phyloP scores from a whole-genome alignment of 2,329 filamentous ascomycete genomes.

The Lecanosticta acicola region DNA sequence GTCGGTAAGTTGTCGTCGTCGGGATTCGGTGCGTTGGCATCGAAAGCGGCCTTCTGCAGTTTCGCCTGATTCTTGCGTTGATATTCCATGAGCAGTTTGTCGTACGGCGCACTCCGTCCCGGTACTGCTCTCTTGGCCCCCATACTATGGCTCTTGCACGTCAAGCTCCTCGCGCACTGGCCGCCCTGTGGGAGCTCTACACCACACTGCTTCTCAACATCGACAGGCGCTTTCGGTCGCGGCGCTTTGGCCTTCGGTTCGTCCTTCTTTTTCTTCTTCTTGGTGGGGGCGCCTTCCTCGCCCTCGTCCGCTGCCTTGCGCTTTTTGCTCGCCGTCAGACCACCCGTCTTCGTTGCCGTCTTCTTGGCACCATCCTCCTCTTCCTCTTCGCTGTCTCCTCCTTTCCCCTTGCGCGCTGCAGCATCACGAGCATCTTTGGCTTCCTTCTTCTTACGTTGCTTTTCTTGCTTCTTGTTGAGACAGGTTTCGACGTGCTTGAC shows the following conservation, averaged over 20 bases:
- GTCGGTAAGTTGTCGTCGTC: slow-evolving; percentile 72
- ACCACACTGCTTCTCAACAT: slow-evolving; percentile 89
- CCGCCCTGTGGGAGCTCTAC: slow-evolving; percentile 77
- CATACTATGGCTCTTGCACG: slow-evolving; percentile 89
- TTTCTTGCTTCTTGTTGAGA: slow-evolving; percentile 71
- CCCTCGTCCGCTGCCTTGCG: slow-evolving; percentile 48
- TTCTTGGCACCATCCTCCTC: slow-evolving; percentile 29
- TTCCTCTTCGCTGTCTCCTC: slow-evolving; percentile 38
- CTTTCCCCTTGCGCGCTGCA: slow-evolving; percentile 41
- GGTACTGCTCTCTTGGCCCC: slow-evolving; percentile 85
- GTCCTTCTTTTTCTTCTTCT: slow-evolving; percentile 67
- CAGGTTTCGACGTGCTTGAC: slow-evolving; percentile 78
- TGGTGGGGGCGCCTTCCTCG: slow-evolving; percentile 69
- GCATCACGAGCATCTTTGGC: slow-evolving; percentile 53
- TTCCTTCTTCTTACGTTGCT: slow-evolving; percentile 57
- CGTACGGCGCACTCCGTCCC: slow-evolving; percentile 78
- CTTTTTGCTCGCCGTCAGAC: slow-evolving; percentile 35
- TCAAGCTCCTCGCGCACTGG: slow-evolving; percentile 78
- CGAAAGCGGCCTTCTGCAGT: slow-evolving; percentile 91
- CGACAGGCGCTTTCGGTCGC: slow-evolving; percentile 83
- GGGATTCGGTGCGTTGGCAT: slow-evolving; percentile 76
- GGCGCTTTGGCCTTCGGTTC: slow-evolving; percentile 56
- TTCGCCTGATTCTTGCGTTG: slow-evolving; percentile 98
- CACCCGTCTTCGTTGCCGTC: slow-evolving; percentile 27
- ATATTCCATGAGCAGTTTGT: slow-evolving; percentile 66